These are phyloP conservation scores for Fusarium phyllophilum DNA, from an alignment of 2,329 filamentous ascomycete genomes.

Conservation along the genomic window DNA sequence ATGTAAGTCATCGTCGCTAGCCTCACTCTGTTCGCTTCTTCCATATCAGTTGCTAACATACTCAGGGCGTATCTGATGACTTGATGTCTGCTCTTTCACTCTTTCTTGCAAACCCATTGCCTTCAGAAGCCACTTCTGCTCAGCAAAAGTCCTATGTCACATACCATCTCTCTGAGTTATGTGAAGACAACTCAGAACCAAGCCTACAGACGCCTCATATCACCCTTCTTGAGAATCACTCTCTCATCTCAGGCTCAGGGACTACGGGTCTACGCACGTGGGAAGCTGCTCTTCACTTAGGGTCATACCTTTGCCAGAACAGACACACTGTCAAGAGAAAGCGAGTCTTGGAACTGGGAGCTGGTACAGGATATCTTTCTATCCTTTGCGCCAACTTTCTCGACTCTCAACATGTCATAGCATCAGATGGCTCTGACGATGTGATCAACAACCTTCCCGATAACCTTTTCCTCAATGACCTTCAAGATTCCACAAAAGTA, in stretches of 20 bases:
- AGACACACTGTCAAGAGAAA: constrained; percentile 60
- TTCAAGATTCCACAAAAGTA: constrained; percentile 61
- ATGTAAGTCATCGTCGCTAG: constrained; percentile 70
- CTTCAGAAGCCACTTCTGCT: constrained; percentile 71
- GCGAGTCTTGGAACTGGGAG: constrained; percentile 76
- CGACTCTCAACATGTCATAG: constrained; percentile 66
- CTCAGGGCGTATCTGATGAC: constrained; percentile 83
- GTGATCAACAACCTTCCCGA: constrained; percentile 74
- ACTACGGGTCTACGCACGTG: constrained; percentile 83
- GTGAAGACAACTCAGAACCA: constrained; percentile 4
- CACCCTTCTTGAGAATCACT: constrained; percentile 74
- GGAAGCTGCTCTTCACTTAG: constrained; percentile 82
- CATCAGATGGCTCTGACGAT: constrained; percentile 79
- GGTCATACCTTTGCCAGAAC: constrained; percentile 70
- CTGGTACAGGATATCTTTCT: constrained; percentile 80
- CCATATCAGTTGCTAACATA: constrained; percentile 37
- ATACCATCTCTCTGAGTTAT: constrained; percentile 63
- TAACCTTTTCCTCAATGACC: constrained; percentile 74
- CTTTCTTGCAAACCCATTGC: constrained; percentile 71
- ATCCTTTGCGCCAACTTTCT: constrained; percentile 78
- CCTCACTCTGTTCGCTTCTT: neutral
- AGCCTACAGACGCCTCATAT: constrained; percentile 49
- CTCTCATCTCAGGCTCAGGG: constrained; percentile 74
- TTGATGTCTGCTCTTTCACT: constrained; percentile 76
- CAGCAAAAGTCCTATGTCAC: constrained; percentile 81